A percentile compares a stretch with the other conserved stretches of the same genome.
Conservation (phyloP, 2,329 filamentous ascomycete species). For the Aciculosporium take region DNA sequence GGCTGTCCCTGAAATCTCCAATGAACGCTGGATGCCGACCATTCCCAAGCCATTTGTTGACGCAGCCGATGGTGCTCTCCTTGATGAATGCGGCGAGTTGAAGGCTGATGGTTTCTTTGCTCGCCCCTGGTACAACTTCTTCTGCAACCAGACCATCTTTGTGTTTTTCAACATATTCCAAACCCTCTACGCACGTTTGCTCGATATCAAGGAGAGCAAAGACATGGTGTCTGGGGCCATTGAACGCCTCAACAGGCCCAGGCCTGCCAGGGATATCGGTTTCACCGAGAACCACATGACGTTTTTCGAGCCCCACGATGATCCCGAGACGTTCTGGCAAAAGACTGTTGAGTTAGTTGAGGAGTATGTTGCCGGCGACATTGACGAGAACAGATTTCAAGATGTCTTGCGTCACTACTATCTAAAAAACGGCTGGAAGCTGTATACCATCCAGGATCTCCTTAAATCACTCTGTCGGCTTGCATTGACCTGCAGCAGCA, state of each 20-base stretch:
- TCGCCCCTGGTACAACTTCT: slow-evolving; percentile 75
- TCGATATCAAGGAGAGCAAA: slow-evolving; percentile 70
- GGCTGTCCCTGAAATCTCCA: slow-evolving; percentile 45
- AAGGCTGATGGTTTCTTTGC: slow-evolving; percentile 70
- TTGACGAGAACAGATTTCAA: slow-evolving; percentile 74
- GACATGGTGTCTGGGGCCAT: slow-evolving; percentile 61
- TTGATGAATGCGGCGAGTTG: slow-evolving; percentile 46
- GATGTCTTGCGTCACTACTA: slow-evolving; percentile 88
- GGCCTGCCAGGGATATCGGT: slow-evolving; percentile 71
- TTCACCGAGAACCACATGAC: slow-evolving; percentile 66
- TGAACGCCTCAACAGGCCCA: slow-evolving; percentile 54
- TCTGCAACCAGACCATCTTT: slow-evolving; percentile 80
- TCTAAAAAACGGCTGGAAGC: slow-evolving; percentile 75
- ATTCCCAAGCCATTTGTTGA: slow-evolving; percentile 42
- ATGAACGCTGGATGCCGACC: slow-evolving; percentile 51
- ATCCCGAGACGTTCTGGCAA: slow-evolving; percentile 61
- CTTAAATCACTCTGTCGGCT: slow-evolving; percentile 69
- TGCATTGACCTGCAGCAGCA: slow-evolving; percentile 68
- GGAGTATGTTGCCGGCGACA: slow-evolving; percentile 67
- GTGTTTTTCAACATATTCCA: slow-evolving; percentile 93
- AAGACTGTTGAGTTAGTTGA: slow-evolving; percentile 78
- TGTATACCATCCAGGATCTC: slow-evolving; percentile 87
- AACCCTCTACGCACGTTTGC: slow-evolving; percentile 72
- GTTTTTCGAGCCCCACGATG: slow-evolving; percentile 55
- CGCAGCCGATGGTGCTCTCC: slow-evolving; percentile 35